A percentile compares a stretch with the other conserved stretches of the same genome.
These are phyloP conservation scores for Berkeleyomyces rouxiae DNA, from an alignment of 2,329 filamentous ascomycete genomes.

Conservation along the genomic window DNA sequence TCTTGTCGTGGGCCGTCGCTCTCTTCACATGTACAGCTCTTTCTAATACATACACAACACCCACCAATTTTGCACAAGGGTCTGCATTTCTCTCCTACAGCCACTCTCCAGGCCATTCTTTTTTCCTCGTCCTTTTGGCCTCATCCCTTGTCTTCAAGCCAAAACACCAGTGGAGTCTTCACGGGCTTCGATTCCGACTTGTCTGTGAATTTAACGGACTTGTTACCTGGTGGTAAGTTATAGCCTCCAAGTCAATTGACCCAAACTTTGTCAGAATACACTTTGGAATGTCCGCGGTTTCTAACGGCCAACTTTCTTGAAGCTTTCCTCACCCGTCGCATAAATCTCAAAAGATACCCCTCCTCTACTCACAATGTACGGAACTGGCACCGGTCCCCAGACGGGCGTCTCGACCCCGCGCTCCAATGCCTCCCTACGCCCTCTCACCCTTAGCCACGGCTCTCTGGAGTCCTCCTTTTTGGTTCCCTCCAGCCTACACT, in stretches of 20 bases:
- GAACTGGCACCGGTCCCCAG: slow-evolving; percentile 65
- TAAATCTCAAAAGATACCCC: slow-evolving; percentile 10
- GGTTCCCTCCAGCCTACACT: slow-evolving; percentile 87
- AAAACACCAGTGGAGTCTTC: background rate
- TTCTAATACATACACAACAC: slow-evolving; percentile 8
- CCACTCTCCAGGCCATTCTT: background rate
- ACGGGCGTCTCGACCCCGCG: slow-evolving; percentile 95
- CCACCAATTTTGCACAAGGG: background rate
- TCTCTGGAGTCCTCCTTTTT: slow-evolving; percentile 93
- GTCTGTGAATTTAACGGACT: background rate
- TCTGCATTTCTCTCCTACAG: background rate
- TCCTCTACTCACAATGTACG: slow-evolving; percentile 54
- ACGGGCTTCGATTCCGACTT: background rate
- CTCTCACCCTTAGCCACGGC: slow-evolving; percentile 79
- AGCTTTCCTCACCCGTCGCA: background rate
- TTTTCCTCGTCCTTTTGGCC: background rate
- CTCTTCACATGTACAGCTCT: slow-evolving; percentile 13
- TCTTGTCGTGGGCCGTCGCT: slow-evolving; percentile 10
- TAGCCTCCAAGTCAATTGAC: background rate
- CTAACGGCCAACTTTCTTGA: background rate
- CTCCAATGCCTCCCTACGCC: slow-evolving; percentile 81
- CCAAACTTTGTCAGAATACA: background rate
- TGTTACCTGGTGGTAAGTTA: slow-evolving; percentile 4
- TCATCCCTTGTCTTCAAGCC: background rate
- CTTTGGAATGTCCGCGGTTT: background rate